Evolutionary conservation across 768 basidiomycete species (phyloP).

Genomic region (Podaxis mareebaensis): DNA sequence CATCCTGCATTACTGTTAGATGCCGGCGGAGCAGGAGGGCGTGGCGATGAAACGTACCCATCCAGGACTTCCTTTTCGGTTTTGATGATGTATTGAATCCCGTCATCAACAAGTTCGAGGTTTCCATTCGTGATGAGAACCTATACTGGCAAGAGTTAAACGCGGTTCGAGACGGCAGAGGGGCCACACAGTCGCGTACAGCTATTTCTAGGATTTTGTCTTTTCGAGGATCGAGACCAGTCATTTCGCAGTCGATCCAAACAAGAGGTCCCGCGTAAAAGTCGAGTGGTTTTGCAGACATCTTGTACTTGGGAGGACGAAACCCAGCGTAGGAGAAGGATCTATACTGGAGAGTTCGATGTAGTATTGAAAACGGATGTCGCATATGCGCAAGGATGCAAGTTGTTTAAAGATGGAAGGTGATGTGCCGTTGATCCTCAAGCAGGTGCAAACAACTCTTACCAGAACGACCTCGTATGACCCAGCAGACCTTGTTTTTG

Average conservation of each 20-base stretch:
- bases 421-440: not conserved
- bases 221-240: conserved; percentile 64
- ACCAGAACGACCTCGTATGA: not conserved
- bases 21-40: not conserved
- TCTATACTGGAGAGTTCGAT: not conserved
- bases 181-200: conserved; percentile 33
- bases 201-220: conserved; percentile 84
- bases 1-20: conserved; percentile 56
- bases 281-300: conserved; percentile 25
- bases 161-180: not conserved
- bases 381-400: not conserved
- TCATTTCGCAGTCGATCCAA: conserved; percentile 91
- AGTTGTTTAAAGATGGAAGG: not conserved
- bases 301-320: conserved; percentile 10
- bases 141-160: conserved; percentile 30
- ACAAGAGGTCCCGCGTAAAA: conserved; percentile 68
- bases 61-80: conserved; percentile 73
- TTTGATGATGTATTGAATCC: conserved; percentile 72
- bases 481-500: not conserved
- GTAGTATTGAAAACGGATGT: not conserved
- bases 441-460: conserved; percentile 10
- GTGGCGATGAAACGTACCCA: conserved; percentile 42
- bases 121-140: conserved; percentile 89
- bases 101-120: conserved; percentile 77
- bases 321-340: conserved; percentile 4